Evolutionary conservation across 305 asterid genomes (phyloP), one percentile per base, ranked within the genome.

Genomic region (Rubia tinctorum): DNA sequence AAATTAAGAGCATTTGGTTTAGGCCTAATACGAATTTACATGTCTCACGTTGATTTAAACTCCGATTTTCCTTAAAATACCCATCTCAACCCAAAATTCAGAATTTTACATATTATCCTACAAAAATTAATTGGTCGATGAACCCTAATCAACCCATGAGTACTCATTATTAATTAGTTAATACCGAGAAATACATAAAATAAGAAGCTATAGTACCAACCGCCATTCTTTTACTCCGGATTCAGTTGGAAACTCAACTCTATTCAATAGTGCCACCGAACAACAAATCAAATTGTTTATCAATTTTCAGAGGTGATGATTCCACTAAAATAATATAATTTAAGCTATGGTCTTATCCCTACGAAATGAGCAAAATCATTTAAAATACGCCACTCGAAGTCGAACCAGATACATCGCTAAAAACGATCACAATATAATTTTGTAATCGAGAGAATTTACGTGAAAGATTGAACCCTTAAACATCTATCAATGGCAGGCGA

Each of bases 241-340:
- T 34, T 64, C 69, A 17, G 68, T 27, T 63, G 44, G 22, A 63
- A 63, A 63, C 14, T 34, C 13, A 34, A 63, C 68, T 15, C 45
- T n/a, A 18, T 55, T 63, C 68, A 63, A 63, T 34, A 63, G 34
- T 63, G 44, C 68, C 67, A 62, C 67, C 67, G 20, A 62, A 62
- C 40, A 20, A 13, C 43, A 8, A 63, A 63, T 61, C 66, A 12
- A 61, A 61, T 61, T 61, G 42, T 23, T 59, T 53, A 53, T 18
- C 25, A 18, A 17, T 53, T 53, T 53, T 25, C 25, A 49, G n/a
- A 53, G 25, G 23, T 18, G 60, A 53, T 2, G 60, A 53, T 53
- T 53, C 39, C 25, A 53, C 60, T 53, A 53, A 53, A 53, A 53
- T 53, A 18, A 18, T 53, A 22, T 2, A 8, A 53, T 53, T 18